A percentile compares a stretch with the other conserved stretches of the same genome.
These are phyloP conservation scores for Xylariales sp. DNA, from an alignment of 2,329 filamentous ascomycete species.

Conservation along the genomic window DNA sequence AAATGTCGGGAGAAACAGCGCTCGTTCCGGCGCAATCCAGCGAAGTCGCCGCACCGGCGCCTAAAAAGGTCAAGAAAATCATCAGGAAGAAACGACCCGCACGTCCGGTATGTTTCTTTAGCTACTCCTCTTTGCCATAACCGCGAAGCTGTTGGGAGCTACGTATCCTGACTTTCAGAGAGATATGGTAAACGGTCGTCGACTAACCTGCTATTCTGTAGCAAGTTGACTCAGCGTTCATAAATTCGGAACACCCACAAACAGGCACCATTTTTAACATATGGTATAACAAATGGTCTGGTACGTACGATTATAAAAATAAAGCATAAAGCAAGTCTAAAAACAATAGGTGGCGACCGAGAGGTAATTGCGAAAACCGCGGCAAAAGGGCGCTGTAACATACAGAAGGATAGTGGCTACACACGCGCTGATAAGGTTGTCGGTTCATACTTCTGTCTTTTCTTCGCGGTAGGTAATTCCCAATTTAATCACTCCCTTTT, in stretches of 20 bases:
- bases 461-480: conserved; percentile 69
- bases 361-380: conserved; percentile 90
- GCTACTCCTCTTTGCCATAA: no score
- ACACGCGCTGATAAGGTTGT: conserved; percentile 80
- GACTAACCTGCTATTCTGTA: no score
- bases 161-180: no score
- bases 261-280: conserved; percentile 98
- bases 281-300: conserved; percentile 98
- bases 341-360: conserved; percentile 72
- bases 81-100: conserved; percentile 89
- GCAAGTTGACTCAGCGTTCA: conserved; percentile 86
- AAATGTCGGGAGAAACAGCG: conserved; percentile 50
- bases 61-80: conserved; percentile 86
- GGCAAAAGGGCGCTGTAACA: conserved; percentile 87
- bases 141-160: no score
- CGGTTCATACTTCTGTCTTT: conserved; percentile 91
- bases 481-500: not conserved
- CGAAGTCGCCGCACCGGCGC: conserved; percentile 60
- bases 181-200: no score
- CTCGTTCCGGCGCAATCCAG: conserved; percentile 48
- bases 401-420: conserved; percentile 82
- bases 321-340: no score
- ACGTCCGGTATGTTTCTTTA: conserved; percentile 61
- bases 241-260: conserved; percentile 87
- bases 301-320: conserved; percentile 49